A percentile compares a stretch with the other conserved stretches of the same genome.
phyloP scores from a whole-genome alignment of 805 yeast species.

The Danielozyma ontarioensis region DNA sequence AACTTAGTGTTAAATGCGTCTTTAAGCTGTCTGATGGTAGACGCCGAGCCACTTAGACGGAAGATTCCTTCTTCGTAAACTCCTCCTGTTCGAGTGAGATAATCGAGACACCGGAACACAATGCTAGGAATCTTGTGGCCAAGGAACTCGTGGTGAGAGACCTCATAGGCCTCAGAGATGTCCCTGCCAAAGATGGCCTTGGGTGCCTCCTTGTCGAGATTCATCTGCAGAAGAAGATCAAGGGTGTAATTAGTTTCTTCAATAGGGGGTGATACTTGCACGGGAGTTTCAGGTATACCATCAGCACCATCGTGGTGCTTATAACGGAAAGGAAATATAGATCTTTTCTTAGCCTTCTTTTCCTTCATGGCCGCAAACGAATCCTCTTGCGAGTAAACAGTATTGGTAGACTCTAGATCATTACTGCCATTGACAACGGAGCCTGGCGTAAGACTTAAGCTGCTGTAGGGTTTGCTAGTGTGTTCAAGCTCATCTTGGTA shows the following conservation, averaged over 20 bases:
- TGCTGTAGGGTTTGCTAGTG: neutral
- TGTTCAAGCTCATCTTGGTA: slow-evolving; percentile 10
- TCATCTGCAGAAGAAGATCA: slow-evolving; percentile 14
- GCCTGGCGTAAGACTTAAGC: neutral
- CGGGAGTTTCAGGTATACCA: neutral
- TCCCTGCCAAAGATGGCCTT: slow-evolving; percentile 62
- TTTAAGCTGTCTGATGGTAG: slow-evolving; percentile 64
- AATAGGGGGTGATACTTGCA: no score
- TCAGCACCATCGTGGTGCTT: slow-evolving; percentile 2
- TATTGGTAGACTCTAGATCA: slow-evolving; percentile 4
- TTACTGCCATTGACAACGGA: neutral
- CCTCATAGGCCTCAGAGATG: slow-evolving; percentile 43
- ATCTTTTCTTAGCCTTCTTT: slow-evolving; percentile 49
- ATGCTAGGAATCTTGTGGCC: slow-evolving; percentile 65
- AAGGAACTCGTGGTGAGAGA: slow-evolving; percentile 45
- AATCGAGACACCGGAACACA: slow-evolving; percentile 68
- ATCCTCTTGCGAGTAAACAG: slow-evolving; percentile 5
- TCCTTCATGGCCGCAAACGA: slow-evolving; percentile 26
- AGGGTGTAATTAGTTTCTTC: neutral
- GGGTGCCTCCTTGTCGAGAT: slow-evolving; percentile 27
- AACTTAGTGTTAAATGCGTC: slow-evolving; percentile 60
- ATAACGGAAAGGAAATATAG: slow-evolving; percentile 54
- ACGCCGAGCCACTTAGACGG: slow-evolving; percentile 83
- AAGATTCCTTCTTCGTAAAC: slow-evolving; percentile 88
- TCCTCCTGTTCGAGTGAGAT: slow-evolving; percentile 60